Percentiles rank a stretch among this genome's conserved stretches.
These are phyloP conservation scores for Rhizoclosmatium globosum DNA, from an alignment of 192 early-diverging fungal species.

Conservation along the genomic window DNA sequence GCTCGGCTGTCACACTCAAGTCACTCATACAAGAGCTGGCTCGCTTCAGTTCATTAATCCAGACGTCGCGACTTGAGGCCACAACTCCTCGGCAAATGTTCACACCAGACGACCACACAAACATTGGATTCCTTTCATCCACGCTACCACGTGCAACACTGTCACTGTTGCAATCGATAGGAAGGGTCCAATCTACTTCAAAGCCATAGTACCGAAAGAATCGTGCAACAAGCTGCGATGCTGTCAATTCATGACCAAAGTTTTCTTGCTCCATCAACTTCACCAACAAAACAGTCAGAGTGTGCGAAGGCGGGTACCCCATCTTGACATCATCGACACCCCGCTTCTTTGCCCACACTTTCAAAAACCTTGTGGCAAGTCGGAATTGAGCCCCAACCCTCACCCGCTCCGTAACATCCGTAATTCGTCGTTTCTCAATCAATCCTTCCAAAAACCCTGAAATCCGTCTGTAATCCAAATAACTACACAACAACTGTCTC, in stretches of 20 bases:
- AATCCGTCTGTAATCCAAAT: neutral
- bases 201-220: neutral
- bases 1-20: neutral
- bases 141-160: neutral
- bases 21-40: neutral
- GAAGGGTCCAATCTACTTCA: neutral
- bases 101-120: conserved; percentile 5
- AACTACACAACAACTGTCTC: neutral
- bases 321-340: neutral
- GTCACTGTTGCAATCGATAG: neutral
- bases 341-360: conserved; percentile 2
- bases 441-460: neutral
- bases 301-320: conserved; percentile 10
- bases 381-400: neutral
- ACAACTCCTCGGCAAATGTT: conserved; percentile 30
- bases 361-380: conserved; percentile 17
- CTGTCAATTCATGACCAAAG: neutral
- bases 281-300: conserved; percentile 26
- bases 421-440: neutral
- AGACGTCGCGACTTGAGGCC: conserved; percentile 3
- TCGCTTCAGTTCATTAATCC: conserved; percentile 12
- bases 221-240: neutral
- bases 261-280: neutral
- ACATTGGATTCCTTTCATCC: conserved; percentile 12
- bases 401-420: neutral